Evolutionary conservation across 352 stramenopile genomes (phyloP).

Genomic region (Globisporangium camurandrum): DNA sequence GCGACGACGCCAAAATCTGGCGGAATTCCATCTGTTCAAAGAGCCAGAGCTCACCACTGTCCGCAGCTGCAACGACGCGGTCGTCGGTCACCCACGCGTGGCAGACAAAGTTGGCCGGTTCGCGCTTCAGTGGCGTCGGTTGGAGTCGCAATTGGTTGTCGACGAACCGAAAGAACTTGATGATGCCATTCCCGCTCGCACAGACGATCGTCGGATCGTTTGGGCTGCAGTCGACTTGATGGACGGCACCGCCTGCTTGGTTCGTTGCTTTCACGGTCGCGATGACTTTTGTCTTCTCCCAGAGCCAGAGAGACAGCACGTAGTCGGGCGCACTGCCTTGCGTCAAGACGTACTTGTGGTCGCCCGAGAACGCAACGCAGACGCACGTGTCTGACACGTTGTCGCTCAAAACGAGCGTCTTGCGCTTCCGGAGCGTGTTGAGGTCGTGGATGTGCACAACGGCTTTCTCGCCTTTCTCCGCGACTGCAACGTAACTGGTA

Average conservation of each 20-base stretch:
- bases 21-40: slow-evolving; percentile 92
- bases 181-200: slow-evolving; percentile 80
- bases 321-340: slow-evolving; percentile 88
- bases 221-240: slow-evolving; percentile 88
- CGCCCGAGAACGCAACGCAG: slow-evolving; percentile 83
- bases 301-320: slow-evolving; percentile 86
- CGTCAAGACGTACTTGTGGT: slow-evolving; percentile 88
- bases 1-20: slow-evolving; percentile 60
- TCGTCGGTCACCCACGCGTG: slow-evolving; percentile 92
- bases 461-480: slow-evolving; percentile 73
- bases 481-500: slow-evolving; percentile 83
- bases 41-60: slow-evolving; percentile 86
- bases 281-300: slow-evolving; percentile 90
- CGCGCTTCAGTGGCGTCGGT: slow-evolving; percentile 56
- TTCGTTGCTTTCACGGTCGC: slow-evolving; percentile 66
- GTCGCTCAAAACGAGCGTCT: slow-evolving; percentile 78
- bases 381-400: slow-evolving; percentile 70
- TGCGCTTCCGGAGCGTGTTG: slow-evolving; percentile 74
- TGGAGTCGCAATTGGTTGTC: slow-evolving; percentile 81
- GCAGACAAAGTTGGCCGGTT: slow-evolving; percentile 82
- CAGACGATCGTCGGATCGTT: slow-evolving; percentile 79
- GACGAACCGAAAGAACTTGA: slow-evolving; percentile 86
- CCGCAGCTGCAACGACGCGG: slow-evolving; percentile 81
- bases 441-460: slow-evolving; percentile 90
- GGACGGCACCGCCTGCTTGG: slow-evolving; percentile 56